Evolutionary conservation across 2,329 filamentous ascomycete species (phyloP).

Genomic region (Colletotrichum godetiae): DNA sequence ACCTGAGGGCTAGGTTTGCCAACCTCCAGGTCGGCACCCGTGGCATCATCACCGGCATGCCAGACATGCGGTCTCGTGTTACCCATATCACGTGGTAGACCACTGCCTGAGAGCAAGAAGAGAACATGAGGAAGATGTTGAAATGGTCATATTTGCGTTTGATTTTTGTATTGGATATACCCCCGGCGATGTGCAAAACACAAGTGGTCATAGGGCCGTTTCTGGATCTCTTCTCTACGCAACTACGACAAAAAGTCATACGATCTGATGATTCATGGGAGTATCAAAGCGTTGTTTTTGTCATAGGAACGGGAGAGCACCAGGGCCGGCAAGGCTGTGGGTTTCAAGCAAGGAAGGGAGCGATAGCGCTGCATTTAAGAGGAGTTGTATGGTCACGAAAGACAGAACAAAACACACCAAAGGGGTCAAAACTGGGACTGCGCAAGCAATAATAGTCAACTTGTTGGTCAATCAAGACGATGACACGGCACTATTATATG

Average conservation of each 20-base stretch:
- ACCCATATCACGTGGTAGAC: slow-evolving; percentile 60
- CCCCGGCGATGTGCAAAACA: slow-evolving; percentile 27
- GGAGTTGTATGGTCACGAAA: neutral
- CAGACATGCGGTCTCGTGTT: slow-evolving; percentile 59
- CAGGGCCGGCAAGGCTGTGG: neutral
- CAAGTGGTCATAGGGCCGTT: neutral
- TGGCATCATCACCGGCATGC: slow-evolving; percentile 57
- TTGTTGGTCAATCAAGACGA: neutral
- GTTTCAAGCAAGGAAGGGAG: neutral
- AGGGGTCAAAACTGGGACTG: slow-evolving; percentile 23
- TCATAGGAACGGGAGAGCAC: neutral
- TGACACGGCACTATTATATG: neutral
- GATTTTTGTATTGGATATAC: slow-evolving; percentile 30
- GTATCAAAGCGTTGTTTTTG: neutral
- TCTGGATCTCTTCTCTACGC: neutral
- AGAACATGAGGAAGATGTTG: neutral
- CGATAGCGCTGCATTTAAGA: neutral
- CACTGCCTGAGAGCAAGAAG: too few species aligned
- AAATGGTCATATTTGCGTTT: neutral
- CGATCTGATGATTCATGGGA: neutral
- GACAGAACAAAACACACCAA: neutral
- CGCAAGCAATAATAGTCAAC: slow-evolving; percentile 28
- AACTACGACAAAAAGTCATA: neutral
- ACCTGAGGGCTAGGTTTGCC: slow-evolving; percentile 63
- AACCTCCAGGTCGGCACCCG: slow-evolving; percentile 65